Conservation (phyloP, 202 grass and related monocot genomes). For the Hordeum pubiflorum region DNA sequence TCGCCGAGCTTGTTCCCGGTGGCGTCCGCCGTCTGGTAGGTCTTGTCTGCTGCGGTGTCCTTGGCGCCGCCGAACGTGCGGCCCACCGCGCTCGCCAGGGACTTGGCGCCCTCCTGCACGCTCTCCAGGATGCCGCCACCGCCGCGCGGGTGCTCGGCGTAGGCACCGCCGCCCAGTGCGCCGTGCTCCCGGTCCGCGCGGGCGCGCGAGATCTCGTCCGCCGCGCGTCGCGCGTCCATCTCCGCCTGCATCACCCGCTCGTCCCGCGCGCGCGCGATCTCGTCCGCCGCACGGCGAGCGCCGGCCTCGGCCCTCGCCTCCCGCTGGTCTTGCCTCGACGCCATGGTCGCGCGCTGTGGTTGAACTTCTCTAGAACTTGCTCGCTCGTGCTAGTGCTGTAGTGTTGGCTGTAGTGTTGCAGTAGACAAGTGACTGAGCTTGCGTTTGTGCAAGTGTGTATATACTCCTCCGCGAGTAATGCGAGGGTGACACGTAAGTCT, state of each 20-base stretch:
- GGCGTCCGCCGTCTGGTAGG: slow-evolving; percentile 23
- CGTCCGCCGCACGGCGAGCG: slow-evolving; percentile 43
- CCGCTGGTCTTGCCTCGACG: slow-evolving; percentile 31
- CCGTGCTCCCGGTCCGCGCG: slow-evolving; percentile 15
- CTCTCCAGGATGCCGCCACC: slow-evolving; percentile 49
- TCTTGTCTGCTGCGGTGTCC: slow-evolving; percentile 44
- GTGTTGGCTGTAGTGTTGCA: not conserved
- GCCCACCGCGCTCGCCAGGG: slow-evolving; percentile 40
- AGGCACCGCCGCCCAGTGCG: not conserved
- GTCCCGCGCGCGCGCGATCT: slow-evolving; percentile 54
- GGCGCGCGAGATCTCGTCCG: slow-evolving; percentile 54
- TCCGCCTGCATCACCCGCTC: slow-evolving; percentile 44
- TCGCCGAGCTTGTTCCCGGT: slow-evolving; percentile 40
- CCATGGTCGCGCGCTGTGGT: not conserved
- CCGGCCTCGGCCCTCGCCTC: slow-evolving; percentile 37
- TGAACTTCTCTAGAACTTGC: not conserved
- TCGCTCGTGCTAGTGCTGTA: not conserved
- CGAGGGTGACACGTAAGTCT: slow-evolving; percentile 12
- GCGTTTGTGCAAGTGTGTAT: not conserved
- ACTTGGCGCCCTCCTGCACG: slow-evolving; percentile 52
- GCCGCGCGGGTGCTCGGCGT: not conserved
- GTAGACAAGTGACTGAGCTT: not conserved
- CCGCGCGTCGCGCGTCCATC: slow-evolving; percentile 35
- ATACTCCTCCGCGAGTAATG: not conserved
- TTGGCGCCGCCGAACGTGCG: slow-evolving; percentile 47